Evolutionary conservation across 495 filamentous ascomycete species (phyloP), one percentile per base, ranked within the genome.

Genomic region (Talaromyces liani): DNA sequence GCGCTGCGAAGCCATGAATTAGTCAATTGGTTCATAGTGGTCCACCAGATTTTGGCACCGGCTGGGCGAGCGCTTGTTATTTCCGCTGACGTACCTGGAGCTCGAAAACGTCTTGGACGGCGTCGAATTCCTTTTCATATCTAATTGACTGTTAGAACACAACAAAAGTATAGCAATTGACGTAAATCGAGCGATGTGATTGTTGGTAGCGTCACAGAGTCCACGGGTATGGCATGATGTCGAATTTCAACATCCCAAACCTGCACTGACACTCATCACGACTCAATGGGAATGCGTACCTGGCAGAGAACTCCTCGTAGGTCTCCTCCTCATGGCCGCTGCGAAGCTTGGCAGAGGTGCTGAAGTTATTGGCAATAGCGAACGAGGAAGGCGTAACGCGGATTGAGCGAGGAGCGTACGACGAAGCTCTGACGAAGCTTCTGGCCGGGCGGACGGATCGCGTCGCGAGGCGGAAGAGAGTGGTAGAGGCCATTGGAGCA

Each of bases 51-150:
- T 6, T 33, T 6, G 58, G 25, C n/a, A 16, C 27, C 22, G 41
- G 59, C 24, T 49, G n/a, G 22, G n/a, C 56, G 33, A 58, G n/a
- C 56, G 33, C 56, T 39, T 58, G 39, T 60, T 12, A 24, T 51
- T 22, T 62, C 29, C 47, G 60, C 58, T 61, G 66, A 76, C 85
- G 74, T 88, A 96, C 93, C 91, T 98, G 94, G 71, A 99, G 90
- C 86, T 99, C 94, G 80, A 99, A 99, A 68, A 97, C 94, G 82
- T 99, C 94, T 79, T 98, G 90, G 60, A 99, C 94, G 73, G 78
- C 77, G 51, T 99, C 93, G 77, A 99, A 99, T 80, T 99, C 94
- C 84, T 96, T 96, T 85, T 98, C 94, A 74, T 96, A 99, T 80
- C 94, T 99, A 71, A 71, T 74, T 72, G 60, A 58, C 68, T 63